Evolutionary conservation across 2,329 filamentous ascomycete species (phyloP).

Genomic region (Phialocephala sp.): DNA sequence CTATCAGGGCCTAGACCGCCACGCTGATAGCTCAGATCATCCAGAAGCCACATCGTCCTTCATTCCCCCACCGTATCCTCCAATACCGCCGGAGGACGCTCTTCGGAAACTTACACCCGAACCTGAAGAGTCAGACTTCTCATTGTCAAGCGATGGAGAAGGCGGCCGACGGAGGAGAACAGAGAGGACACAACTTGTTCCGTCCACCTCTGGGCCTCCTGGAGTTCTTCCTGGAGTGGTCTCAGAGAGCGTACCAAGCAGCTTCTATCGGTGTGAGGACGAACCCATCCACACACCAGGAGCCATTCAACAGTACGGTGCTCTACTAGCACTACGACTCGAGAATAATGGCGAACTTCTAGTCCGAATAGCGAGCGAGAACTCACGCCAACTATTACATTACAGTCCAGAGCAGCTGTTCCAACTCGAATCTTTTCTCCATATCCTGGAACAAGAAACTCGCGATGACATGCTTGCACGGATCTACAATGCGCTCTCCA

Average conservation of each 20-base stretch:
- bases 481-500: conserved; percentile 30
- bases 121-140: background rate
- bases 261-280: conserved; percentile 31
- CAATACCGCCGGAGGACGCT: background rate
- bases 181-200: conserved; percentile 14
- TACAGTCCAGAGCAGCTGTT: conserved; percentile 36
- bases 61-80: conserved; percentile 5
- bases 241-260: conserved; percentile 8
- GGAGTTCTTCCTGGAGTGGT: conserved; percentile 23
- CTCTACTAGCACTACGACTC: conserved; percentile 32
- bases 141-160: conserved; percentile 7
- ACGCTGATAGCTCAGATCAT: background rate
- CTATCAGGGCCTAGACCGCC: background rate
- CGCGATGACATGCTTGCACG: conserved; percentile 32
- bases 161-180: conserved; percentile 2
- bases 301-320: conserved; percentile 34
- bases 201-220: conserved; percentile 26
- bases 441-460: conserved; percentile 29
- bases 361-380: conserved; percentile 38
- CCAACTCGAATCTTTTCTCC: conserved; percentile 31
- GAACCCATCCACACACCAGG: conserved; percentile 39
- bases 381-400: conserved; percentile 31
- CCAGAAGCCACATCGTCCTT: background rate
- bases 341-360: conserved; percentile 27
- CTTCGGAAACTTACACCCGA: conserved; percentile 1